A percentile compares a stretch with the other conserved stretches of the same genome.
Evolutionary conservation across 2,329 filamentous ascomycete species (phyloP).

Genomic region (Podosphaera fusca): DNA sequence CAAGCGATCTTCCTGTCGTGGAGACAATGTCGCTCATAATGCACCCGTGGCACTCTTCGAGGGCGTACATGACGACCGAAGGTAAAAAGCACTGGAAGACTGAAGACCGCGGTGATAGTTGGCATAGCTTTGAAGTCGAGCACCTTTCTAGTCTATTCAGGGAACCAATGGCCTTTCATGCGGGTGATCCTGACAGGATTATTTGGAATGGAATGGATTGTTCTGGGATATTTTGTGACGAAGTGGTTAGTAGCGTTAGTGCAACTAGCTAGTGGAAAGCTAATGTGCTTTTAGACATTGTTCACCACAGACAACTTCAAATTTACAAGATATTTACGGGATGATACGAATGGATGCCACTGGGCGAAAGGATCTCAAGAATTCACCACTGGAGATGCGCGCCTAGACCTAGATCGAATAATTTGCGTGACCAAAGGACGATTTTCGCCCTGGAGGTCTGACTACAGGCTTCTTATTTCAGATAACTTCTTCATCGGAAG

Average conservation of each 20-base stretch:
- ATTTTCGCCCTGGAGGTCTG: constrained; percentile 45
- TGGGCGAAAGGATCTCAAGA: constrained; percentile 62
- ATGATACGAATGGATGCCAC: constrained; percentile 51
- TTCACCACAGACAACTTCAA: constrained; percentile 81
- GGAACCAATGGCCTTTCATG: constrained; percentile 52
- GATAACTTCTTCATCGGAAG: constrained; percentile 53
- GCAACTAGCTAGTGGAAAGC: not conserved
- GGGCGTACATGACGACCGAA: constrained; percentile 59
- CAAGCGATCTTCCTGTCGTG: constrained; percentile 41
- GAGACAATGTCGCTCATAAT: constrained; percentile 40
- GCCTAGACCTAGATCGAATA: constrained; percentile 45
- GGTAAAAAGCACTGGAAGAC: constrained; percentile 60
- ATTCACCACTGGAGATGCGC: constrained; percentile 46
- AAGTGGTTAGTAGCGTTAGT: constrained; percentile 20
- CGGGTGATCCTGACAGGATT: constrained; percentile 59
- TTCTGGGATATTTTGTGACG: constrained; percentile 36
- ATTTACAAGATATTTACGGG: constrained; percentile 38
- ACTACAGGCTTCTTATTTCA: constrained; percentile 59
- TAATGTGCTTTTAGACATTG: constrained; percentile 18
- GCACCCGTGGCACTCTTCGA: constrained; percentile 56
- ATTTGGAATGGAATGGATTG: constrained; percentile 62
- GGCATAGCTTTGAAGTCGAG: constrained; percentile 48
- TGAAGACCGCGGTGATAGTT: constrained; percentile 57
- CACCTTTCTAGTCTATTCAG: constrained; percentile 31
- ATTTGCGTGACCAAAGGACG: constrained; percentile 60